Conservation (phyloP, 768 basidiomycete species). For the Lepiota venenata region DNA sequence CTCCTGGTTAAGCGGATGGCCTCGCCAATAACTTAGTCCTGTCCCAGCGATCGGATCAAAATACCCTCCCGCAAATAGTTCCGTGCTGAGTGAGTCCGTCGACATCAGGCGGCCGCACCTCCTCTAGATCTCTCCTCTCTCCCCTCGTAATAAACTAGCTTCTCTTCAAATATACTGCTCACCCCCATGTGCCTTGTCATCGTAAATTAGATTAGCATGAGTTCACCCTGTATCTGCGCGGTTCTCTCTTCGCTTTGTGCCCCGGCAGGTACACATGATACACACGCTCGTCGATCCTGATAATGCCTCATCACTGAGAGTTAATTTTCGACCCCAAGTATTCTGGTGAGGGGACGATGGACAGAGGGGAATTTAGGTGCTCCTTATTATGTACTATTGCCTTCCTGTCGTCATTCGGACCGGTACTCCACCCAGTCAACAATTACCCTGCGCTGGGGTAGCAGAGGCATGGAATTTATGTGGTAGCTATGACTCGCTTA, state of each 20-base stretch:
- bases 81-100: too few species aligned
- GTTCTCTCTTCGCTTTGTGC: neutral
- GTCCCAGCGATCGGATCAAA: too few species aligned
- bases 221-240: too few species aligned
- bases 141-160: neutral
- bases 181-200: neutral
- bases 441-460: constrained; percentile 3
- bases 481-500: neutral
- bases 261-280: neutral
- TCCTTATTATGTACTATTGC: neutral
- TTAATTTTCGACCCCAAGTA: neutral
- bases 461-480: neutral
- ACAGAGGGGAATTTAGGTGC: neutral
- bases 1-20: neutral
- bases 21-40: too few species aligned
- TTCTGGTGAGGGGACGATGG: neutral
- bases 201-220: too few species aligned
- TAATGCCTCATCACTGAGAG: neutral
- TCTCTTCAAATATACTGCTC: neutral
- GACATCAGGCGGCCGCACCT: too few species aligned
- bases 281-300: neutral
- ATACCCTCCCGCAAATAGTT: too few species aligned
- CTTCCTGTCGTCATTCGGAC: neutral
- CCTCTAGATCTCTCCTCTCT: too few species aligned
- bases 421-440: neutral